Conservation (phyloP, 192 early-diverging fungal species). For the Endogone sp. region DNA sequence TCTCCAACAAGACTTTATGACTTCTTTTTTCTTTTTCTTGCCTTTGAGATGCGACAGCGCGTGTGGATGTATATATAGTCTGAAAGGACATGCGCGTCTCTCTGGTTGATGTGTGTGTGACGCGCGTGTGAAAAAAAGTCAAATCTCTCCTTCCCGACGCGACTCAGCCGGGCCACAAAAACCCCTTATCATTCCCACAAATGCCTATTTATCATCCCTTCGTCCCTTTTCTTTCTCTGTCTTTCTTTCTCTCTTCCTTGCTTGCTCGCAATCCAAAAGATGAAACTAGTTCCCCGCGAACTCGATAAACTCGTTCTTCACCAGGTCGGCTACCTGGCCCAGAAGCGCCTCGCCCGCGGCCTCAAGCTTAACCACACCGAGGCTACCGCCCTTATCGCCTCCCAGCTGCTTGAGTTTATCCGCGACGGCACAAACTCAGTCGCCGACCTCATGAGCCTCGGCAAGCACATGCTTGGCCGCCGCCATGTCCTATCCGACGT, state of each 20-base stretch:
- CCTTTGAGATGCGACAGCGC: no score
- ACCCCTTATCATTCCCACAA: no score
- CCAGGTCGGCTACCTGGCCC: constrained; percentile 87
- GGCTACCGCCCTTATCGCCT: constrained; percentile 83
- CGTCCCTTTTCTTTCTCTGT: background rate
- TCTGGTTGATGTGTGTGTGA: no score
- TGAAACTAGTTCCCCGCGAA: constrained; percentile 87
- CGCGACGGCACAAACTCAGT: constrained; percentile 87
- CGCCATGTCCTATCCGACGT: constrained; percentile 79
- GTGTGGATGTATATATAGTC: no score
- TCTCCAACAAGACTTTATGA: no score
- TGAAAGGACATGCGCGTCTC: no score
- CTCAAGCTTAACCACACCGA: constrained; percentile 85
- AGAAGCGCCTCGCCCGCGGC: constrained; percentile 86
- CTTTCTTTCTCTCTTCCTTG: background rate
- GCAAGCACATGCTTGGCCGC: constrained; percentile 82
- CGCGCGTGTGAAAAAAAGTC: no score
- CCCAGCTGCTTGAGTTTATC: constrained; percentile 83
- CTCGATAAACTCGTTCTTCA: constrained; percentile 89
- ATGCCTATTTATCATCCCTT: background rate
- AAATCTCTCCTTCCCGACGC: no score
- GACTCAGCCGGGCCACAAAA: no score
- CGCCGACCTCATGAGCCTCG: constrained; percentile 82
- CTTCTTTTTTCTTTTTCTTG: no score
- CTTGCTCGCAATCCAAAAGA: constrained; percentile 18